Conservation (phyloP, 208 protist genomes). For the Acanthamoeba healyi region DNA sequence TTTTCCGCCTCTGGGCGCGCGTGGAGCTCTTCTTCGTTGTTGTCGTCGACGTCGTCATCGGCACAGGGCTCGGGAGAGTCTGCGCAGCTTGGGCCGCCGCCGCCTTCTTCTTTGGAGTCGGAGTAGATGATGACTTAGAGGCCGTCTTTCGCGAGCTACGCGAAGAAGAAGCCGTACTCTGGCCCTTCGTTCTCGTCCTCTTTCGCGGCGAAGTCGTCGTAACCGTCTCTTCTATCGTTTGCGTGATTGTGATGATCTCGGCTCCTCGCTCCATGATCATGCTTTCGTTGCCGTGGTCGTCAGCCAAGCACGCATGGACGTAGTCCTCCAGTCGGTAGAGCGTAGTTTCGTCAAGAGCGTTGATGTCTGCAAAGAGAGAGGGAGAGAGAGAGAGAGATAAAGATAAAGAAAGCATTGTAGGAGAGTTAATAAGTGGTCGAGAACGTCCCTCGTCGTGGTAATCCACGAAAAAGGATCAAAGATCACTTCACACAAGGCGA, state of each 20-base stretch:
- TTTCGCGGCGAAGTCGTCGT: not conserved
- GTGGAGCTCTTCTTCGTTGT: constrained; percentile 7
- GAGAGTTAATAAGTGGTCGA: no score
- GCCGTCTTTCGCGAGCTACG: not conserved
- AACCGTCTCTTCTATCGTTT: constrained; percentile 42
- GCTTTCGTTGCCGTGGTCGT: constrained; percentile 14
- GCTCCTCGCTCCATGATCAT: not conserved
- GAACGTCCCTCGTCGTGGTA: no score
- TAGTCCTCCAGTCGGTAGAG: not conserved
- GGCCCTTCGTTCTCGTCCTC: constrained; percentile 14
- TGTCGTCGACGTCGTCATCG: not conserved
- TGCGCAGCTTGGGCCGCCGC: not conserved
- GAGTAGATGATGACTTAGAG: no score
- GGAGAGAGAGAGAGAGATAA: no score
- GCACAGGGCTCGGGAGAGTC: not conserved
- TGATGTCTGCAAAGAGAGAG: no score
- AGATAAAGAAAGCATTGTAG: no score
- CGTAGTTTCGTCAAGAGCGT: not conserved
- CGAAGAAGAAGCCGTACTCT: not conserved
- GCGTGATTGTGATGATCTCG: constrained; percentile 19
- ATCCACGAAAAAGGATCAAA: no score
- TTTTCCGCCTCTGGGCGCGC: constrained; percentile 35
- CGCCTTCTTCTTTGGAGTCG: not conserved
- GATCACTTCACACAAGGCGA: not conserved
- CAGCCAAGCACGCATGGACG: not conserved